phyloP scores from a whole-genome alignment of 2,329 filamentous ascomycete species.

The Shiraia sp. region DNA sequence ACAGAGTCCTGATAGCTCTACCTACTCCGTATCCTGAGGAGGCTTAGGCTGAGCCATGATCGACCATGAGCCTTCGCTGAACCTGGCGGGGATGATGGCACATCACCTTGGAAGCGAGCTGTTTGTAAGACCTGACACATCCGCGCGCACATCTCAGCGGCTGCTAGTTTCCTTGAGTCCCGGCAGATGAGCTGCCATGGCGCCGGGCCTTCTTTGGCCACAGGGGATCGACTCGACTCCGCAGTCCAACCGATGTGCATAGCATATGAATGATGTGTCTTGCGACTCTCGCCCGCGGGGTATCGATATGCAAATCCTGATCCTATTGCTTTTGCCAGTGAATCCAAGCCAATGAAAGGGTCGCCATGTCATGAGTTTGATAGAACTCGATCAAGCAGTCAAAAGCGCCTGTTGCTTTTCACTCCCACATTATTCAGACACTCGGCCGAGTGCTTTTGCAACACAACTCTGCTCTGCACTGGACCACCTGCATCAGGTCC shows the following conservation, averaged over 20 bases:
- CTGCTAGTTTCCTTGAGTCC: not conserved
- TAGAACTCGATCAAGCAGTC: no score
- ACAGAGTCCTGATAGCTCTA: no score
- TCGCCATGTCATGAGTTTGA: no score
- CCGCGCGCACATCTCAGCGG: no score
- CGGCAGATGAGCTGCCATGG: constrained; percentile 13
- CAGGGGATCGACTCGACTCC: constrained; percentile 14
- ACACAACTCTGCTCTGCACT: constrained; percentile 18
- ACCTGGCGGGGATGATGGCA: no score
- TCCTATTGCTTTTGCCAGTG: constrained; percentile 10
- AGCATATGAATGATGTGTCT: constrained; percentile 15
- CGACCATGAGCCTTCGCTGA: no score
- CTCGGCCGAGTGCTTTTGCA: constrained; percentile 4
- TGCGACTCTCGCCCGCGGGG: constrained; percentile 6
- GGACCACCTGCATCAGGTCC: constrained; percentile 23
- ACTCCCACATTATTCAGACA: constrained; percentile 11
- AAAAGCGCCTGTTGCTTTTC: not conserved
- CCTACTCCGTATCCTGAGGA: no score
- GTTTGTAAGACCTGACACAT: not conserved
- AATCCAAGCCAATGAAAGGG: not conserved
- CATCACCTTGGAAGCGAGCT: not conserved
- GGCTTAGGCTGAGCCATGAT: no score
- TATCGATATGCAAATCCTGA: constrained; percentile 9
- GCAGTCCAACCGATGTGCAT: constrained; percentile 21
- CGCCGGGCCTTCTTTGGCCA: constrained; percentile 12